Percentiles rank a stretch among this genome's conserved stretches.
Evolutionary conservation across 2,329 filamentous ascomycete species (phyloP).

Genomic region (Aspergillus quadricinctus): DNA sequence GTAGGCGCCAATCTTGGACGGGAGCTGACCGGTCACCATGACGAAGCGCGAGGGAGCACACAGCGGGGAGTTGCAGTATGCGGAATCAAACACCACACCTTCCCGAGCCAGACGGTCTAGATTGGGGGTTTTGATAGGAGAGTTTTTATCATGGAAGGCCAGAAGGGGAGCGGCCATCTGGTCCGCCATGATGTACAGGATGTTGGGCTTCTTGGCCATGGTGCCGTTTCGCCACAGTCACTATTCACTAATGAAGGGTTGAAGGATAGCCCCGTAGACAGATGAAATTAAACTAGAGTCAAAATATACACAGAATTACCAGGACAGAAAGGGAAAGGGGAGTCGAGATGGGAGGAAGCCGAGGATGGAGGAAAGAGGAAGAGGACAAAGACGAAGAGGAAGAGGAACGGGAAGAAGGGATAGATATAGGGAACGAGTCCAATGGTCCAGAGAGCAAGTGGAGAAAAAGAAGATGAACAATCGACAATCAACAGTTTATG

Average conservation of each 20-base stretch:
- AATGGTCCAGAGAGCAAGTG: neutral
- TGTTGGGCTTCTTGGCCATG: constrained; percentile 61
- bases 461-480: constrained; percentile 1
- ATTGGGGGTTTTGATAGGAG: constrained; percentile 88
- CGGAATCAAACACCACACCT: constrained; percentile 86
- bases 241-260: neutral
- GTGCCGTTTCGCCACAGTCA: constrained; percentile 1
- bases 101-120: constrained; percentile 75
- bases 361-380: neutral
- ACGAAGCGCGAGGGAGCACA: constrained; percentile 91
- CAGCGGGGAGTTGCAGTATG: constrained; percentile 89
- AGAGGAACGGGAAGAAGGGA: constrained; percentile 3
- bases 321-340: neutral
- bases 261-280: neutral
- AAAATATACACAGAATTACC: neutral
- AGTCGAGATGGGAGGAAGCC: neutral
- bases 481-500: neutral
- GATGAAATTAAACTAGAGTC: neutral
- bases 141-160: constrained; percentile 85
- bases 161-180: constrained; percentile 86
- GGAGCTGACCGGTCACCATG: constrained; percentile 87
- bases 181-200: constrained; percentile 94
- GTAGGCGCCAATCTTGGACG: constrained; percentile 85
- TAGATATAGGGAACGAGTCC: neutral
- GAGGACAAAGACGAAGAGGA: constrained; percentile 4